Conservation (phyloP, 306 rosid genomes). For the Cucurbita argyrosperma region DNA sequence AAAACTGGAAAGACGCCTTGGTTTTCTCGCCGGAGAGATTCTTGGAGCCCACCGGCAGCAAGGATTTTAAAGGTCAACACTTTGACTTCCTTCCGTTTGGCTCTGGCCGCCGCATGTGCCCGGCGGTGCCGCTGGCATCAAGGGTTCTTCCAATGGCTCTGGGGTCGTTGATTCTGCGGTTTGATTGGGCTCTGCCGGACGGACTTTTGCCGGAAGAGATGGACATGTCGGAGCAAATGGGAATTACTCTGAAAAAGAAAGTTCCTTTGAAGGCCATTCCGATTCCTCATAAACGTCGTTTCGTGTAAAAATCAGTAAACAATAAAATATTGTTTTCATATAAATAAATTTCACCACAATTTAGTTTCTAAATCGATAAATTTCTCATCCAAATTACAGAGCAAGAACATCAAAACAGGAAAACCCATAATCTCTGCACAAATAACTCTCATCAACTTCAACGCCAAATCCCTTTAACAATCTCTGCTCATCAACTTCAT, state of each 20-base stretch:
- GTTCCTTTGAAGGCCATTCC: conserved; percentile 43
- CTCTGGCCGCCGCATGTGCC: conserved; percentile 75
- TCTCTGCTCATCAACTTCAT: conserved; percentile 12
- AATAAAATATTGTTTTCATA: too few relatives aligned
- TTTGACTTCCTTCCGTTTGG: conserved; percentile 80
- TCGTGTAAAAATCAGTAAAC: neutral
- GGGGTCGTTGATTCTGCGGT: conserved; percentile 47
- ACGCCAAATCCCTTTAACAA: conserved; percentile 9
- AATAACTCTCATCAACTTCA: conserved; percentile 5
- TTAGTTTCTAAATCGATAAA: too few relatives aligned
- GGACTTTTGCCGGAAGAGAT: conserved; percentile 43
- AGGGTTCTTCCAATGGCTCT: conserved; percentile 65
- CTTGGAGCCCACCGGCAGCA: conserved; percentile 11
- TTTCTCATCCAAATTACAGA: too few relatives aligned
- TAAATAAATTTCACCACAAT: too few relatives aligned
- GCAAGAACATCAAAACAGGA: neutral
- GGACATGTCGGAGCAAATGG: conserved; percentile 81
- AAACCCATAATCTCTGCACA: conserved; percentile 17
- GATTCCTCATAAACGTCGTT: conserved; percentile 8
- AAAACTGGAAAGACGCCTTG: conserved; percentile 50
- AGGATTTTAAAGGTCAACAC: conserved; percentile 58
- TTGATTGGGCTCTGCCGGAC: conserved; percentile 58
- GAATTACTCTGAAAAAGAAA: conserved; percentile 58
- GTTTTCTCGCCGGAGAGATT: conserved; percentile 71
- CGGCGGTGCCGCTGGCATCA: conserved; percentile 68